phyloP scores from a whole-genome alignment of 768 basidiomycete genomes.

The Lactifluus pinguis region DNA sequence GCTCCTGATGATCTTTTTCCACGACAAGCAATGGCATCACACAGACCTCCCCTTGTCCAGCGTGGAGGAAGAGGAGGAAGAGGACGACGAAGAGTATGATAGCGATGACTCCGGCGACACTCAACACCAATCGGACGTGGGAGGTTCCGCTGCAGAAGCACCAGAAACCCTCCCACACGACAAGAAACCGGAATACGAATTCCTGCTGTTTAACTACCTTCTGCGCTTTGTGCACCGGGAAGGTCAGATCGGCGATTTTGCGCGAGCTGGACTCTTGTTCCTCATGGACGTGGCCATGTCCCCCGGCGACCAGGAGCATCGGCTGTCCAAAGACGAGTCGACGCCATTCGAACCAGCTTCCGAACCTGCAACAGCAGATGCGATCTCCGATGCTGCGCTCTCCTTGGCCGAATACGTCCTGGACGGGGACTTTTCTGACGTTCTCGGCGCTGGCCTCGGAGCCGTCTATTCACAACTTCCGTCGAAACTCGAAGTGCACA shows the following conservation, averaged over 20 bases:
- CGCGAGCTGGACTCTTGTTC: conserved; percentile 85
- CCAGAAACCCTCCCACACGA: conserved; percentile 28
- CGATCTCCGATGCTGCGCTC: conserved; percentile 76
- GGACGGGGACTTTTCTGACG: conserved; percentile 98
- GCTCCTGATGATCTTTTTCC: conserved; percentile 94
- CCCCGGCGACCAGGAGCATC: conserved; percentile 45
- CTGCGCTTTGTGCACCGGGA: conserved; percentile 93
- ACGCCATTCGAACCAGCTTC: conserved; percentile 22
- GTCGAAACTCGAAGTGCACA: conserved; percentile 68
- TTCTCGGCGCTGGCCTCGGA: conserved; percentile 84
- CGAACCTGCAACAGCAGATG: conserved; percentile 36
- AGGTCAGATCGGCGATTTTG: conserved; percentile 88
- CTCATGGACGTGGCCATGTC: conserved; percentile 95
- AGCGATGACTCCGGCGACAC: conserved; percentile 27
- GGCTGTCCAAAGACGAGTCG: conserved; percentile 30
- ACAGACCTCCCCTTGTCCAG: conserved; percentile 68
- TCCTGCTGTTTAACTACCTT: conserved; percentile 90
- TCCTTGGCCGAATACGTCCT: conserved; percentile 89
- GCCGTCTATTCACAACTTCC: conserved; percentile 91
- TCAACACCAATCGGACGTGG: conserved; percentile 4
- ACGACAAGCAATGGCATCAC: conserved; percentile 83
- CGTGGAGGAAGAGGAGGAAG: conserved; percentile 60
- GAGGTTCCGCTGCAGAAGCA: not conserved
- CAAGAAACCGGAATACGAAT: conserved; percentile 86
- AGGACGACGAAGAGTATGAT: conserved; percentile 20